Conservation (phyloP, 2,329 filamentous ascomycete species). For the Venturia aucupariae region DNA sequence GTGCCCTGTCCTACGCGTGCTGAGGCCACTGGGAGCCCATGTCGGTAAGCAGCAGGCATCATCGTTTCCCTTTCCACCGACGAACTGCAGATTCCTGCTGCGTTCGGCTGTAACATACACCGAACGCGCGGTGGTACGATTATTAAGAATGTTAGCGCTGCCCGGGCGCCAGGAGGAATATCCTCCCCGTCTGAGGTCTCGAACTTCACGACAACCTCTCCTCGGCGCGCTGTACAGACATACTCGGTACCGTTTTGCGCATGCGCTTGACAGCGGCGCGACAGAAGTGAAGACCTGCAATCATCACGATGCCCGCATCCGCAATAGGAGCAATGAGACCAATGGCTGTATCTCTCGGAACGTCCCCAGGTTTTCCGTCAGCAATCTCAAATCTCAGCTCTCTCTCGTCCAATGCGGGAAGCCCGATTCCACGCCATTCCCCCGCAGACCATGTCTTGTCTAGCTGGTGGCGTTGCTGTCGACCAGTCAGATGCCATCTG, state of each 20-base stretch:
- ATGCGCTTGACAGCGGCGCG: neutral
- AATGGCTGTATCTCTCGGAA: neutral
- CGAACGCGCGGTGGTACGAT: neutral
- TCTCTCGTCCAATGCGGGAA: neutral
- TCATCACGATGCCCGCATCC: neutral
- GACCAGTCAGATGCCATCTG: neutral
- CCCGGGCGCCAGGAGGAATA: no score
- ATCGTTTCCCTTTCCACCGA: neutral
- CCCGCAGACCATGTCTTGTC: neutral
- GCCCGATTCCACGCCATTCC: neutral
- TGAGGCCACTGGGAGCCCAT: neutral
- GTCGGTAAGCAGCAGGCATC: neutral
- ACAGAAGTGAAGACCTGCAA: neutral
- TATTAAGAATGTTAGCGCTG: no score
- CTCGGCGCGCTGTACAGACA: neutral
- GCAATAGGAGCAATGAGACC: neutral
- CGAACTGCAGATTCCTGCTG: neutral
- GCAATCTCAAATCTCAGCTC: neutral
- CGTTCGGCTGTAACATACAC: neutral
- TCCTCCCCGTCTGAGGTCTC: no score
- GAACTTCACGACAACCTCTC: neutral
- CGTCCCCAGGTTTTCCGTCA: neutral
- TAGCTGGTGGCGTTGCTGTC: neutral
- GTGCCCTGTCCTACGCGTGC: neutral
- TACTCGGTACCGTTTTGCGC: neutral